phyloP scores from a whole-genome alignment of 1,284 basidiomycete genomes.

The Ceratobasidium sp. region DNA sequence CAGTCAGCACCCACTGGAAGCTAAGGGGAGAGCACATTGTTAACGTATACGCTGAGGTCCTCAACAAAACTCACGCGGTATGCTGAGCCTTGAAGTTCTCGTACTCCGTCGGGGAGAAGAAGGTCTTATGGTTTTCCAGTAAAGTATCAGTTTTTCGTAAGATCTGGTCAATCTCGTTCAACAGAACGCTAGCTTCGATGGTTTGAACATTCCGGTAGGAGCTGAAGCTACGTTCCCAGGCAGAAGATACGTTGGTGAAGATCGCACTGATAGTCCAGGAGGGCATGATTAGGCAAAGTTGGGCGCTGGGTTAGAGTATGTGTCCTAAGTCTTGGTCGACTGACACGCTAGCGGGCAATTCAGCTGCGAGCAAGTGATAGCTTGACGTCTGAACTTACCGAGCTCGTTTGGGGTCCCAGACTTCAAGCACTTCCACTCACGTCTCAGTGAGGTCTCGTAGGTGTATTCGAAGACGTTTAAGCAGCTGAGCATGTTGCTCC shows the following conservation, averaged over 20 bases:
- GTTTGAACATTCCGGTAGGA: background rate
- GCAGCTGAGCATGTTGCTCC: no score
- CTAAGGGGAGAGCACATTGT: background rate
- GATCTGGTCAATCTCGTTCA: slow-evolving; percentile 2
- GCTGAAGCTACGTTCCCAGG: background rate
- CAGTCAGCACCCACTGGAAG: slow-evolving; percentile 6
- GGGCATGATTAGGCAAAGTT: background rate
- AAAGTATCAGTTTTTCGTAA: background rate
- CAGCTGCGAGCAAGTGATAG: background rate
- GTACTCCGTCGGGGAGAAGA: background rate
- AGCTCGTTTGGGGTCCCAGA: no score
- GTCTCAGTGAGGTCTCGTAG: no score
- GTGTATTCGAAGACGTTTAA: no score
- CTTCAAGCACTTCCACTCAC: no score
- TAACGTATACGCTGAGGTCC: background rate
- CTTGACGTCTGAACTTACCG: background rate
- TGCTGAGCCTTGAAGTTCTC: background rate
- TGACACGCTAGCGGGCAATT: background rate
- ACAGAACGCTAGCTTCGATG: background rate
- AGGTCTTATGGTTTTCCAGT: background rate
- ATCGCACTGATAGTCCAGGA: slow-evolving; percentile 8
- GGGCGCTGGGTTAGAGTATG: background rate
- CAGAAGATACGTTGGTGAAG: background rate
- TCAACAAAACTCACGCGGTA: background rate
- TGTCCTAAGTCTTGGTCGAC: background rate